Base-by-base conservation (phyloP, 768 basidiomycete species). In the Butyriboletus loyo region DNA sequence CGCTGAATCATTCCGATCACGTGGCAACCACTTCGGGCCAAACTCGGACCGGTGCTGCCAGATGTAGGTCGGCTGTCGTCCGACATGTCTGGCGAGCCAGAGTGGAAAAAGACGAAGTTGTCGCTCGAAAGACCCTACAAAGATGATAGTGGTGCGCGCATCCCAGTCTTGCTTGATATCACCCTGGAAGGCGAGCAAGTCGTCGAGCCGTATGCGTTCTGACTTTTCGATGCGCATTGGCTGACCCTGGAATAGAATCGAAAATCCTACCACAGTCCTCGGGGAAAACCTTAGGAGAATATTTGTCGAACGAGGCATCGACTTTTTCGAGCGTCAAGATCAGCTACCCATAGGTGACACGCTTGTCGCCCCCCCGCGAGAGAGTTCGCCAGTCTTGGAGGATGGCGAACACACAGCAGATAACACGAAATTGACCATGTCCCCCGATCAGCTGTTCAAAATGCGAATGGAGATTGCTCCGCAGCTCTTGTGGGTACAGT, bases 91-190 rank as follows among this genome's bases (percentile, higher is more conserved):
- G 62, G 53, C 35, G 63, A 74, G 46, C 75, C 75, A 11, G 64
- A 73, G 9, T 86, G 83, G 80, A 84, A 79, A 62, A 77, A 77
- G 56, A 72, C 85, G 34, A 84, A 72, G 54, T 72, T 92, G 10
- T 85, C 88, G 2, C 76, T 93, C 30, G 90, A 93, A 64, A 75
- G 83, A 35, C 89, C 87, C 0, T 91, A 91, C 73, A 90, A 86
- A 67, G 86, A 90, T 61, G 89, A 92, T 58, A 69, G 77, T 34
- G 89, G 87, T 8, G 73, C 79, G 40, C 75, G 63, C 9, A 80
- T 92, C 27, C 85, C 81, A 24, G 73, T 75, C 6, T 70, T 92
- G 27, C 70, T 78, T 25, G 89, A 93, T 62, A 87, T 93, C 49
- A 77, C 79, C 7, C 75, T 79, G 24, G 84, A 89, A 38, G 87